A percentile compares a stretch with the other conserved stretches of the same genome.
Evolutionary conservation across 148 eudicot genomes (phyloP).

Genomic region (Fagopyrum tataricum): DNA sequence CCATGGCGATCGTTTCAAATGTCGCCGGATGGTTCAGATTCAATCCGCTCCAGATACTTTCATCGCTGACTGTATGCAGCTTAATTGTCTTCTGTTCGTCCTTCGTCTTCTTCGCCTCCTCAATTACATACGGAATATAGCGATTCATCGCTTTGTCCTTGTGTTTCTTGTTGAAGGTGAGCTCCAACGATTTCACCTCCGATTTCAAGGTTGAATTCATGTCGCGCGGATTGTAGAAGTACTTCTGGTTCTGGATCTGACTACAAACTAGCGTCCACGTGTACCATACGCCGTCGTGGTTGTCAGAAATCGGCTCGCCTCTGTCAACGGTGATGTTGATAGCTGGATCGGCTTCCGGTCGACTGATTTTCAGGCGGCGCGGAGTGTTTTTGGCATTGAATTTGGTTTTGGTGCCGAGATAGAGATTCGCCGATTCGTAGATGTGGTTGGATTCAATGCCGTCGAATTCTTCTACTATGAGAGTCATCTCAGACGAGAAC

Average conservation of each 20-base stretch:
- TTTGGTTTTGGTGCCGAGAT: constrained; percentile 8
- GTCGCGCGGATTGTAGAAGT: not conserved
- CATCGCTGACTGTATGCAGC: constrained; percentile 8
- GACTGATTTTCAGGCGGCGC: constrained; percentile 12
- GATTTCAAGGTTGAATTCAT: constrained; percentile 6
- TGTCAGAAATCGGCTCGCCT: not conserved
- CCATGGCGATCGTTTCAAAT: constrained; percentile 12
- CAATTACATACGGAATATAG: constrained; percentile 23
- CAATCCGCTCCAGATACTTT: not conserved
- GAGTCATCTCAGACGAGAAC: constrained; percentile 10
- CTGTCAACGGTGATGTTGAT: constrained; percentile 11
- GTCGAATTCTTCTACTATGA: constrained; percentile 3
- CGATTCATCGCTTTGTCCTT: constrained; percentile 20
- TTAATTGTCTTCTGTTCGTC: constrained; percentile 24
- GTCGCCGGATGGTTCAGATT: constrained; percentile 12
- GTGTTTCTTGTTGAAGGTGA: constrained; percentile 21
- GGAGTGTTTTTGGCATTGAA: not conserved
- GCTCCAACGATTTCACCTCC: constrained; percentile 14
- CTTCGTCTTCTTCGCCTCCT: constrained; percentile 18
- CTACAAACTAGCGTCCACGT: constrained; percentile 5
- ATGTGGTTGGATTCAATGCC: constrained; percentile 13
- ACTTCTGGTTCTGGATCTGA: not conserved
- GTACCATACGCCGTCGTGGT: constrained; percentile 2
- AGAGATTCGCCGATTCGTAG: constrained; percentile 8
- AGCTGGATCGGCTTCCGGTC: not conserved